Percentiles rank a stretch among this genome's conserved stretches.
Conservation (phyloP, 2,329 filamentous ascomycete genomes). For the Colletotrichum tamarilloi region DNA sequence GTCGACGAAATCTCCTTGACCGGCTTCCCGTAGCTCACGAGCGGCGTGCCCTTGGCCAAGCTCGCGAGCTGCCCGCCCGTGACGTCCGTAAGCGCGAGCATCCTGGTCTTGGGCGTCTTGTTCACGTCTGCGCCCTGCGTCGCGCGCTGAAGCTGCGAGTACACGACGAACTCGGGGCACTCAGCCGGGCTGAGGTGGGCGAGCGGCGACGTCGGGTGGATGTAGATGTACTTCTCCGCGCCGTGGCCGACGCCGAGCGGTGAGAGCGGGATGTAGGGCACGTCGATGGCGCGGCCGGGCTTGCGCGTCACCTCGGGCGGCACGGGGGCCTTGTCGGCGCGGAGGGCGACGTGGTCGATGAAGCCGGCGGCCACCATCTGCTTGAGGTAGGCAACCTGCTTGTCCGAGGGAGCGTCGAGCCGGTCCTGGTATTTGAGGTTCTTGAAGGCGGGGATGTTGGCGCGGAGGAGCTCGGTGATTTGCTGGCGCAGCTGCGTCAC, state of each 20-base stretch:
- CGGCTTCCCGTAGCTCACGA: slow-evolving; percentile 89
- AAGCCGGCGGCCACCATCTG: slow-evolving; percentile 94
- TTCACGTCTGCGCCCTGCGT: slow-evolving; percentile 61
- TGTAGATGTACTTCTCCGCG: slow-evolving; percentile 78
- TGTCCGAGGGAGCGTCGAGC: slow-evolving; percentile 69
- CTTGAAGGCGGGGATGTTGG: slow-evolving; percentile 76
- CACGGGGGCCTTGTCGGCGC: slow-evolving; percentile 83
- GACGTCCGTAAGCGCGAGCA: slow-evolving; percentile 88
- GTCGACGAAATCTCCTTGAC: slow-evolving; percentile 78
- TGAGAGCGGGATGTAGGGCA: slow-evolving; percentile 89
- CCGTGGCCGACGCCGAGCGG: slow-evolving; percentile 65
- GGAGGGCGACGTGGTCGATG: slow-evolving; percentile 93
- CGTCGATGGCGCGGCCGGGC: slow-evolving; percentile 87
- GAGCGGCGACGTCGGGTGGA: slow-evolving; percentile 87
- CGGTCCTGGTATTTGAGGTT: slow-evolving; percentile 67
- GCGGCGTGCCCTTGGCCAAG: slow-evolving; percentile 84
- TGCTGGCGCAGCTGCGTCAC: slow-evolving; percentile 85
- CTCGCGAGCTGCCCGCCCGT: slow-evolving; percentile 80
- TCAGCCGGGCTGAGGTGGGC: slow-evolving; percentile 75
- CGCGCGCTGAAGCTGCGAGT: slow-evolving; percentile 83
- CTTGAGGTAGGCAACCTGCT: slow-evolving; percentile 83
- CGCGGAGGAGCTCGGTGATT: slow-evolving; percentile 82
- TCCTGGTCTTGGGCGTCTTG: slow-evolving; percentile 78
- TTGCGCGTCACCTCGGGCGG: slow-evolving; percentile 76
- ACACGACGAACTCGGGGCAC: slow-evolving; percentile 89